A percentile compares a stretch with the other conserved stretches of the same genome.
Evolutionary conservation across 2,329 filamentous ascomycete species (phyloP).

Genomic region (Exophiala dermatitidis): DNA sequence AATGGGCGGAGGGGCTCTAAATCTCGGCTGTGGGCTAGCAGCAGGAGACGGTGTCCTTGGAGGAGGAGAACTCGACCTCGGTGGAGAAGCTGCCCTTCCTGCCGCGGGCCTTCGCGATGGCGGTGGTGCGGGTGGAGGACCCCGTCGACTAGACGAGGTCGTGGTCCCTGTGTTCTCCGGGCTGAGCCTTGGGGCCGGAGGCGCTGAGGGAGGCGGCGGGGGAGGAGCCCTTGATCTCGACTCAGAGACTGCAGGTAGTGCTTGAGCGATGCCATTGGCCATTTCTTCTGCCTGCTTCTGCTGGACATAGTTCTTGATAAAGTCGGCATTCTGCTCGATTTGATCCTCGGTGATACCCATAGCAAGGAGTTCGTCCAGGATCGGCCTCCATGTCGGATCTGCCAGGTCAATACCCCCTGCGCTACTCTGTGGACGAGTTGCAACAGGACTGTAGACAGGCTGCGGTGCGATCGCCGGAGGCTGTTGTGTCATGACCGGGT

Average conservation of each 20-base stretch:
- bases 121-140: slow-evolving; percentile 55
- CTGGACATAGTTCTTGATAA: slow-evolving; percentile 61
- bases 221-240: slow-evolving; percentile 35
- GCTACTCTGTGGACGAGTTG: slow-evolving; percentile 29
- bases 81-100: slow-evolving; percentile 37
- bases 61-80: slow-evolving; percentile 50
- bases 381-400: slow-evolving; percentile 55
- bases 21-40: slow-evolving; percentile 56
- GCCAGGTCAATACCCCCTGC: slow-evolving; percentile 46
- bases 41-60: slow-evolving; percentile 67
- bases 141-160: slow-evolving; percentile 43
- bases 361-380: slow-evolving; percentile 53
- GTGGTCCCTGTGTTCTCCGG: slow-evolving; percentile 56
- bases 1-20: slow-evolving; percentile 78
- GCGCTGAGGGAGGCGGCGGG: slow-evolving; percentile 58
- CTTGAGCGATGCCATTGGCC: slow-evolving; percentile 36
- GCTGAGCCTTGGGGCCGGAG: slow-evolving; percentile 46
- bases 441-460: slow-evolving; percentile 21
- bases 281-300: slow-evolving; percentile 51
- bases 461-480: slow-evolving; percentile 25
- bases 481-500: slow-evolving; percentile 28
- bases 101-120: slow-evolving; percentile 43
- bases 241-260: slow-evolving; percentile 30
- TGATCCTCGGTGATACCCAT: slow-evolving; percentile 65
- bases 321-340: slow-evolving; percentile 60